Evolutionary conservation across 306 rosid species (phyloP).

Genomic region (Heteromeles arbutifolia): DNA sequence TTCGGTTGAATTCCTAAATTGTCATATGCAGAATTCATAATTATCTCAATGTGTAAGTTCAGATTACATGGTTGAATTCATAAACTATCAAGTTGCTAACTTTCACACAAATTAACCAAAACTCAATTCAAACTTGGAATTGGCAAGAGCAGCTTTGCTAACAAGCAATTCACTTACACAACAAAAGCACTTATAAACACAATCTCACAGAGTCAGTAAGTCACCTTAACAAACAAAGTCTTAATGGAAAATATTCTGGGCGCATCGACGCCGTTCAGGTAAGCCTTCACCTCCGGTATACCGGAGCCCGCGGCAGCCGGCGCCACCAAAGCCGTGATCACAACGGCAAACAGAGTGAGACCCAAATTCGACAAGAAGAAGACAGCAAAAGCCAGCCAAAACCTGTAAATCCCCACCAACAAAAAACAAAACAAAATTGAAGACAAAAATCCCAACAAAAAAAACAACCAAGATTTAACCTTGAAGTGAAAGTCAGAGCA

Average conservation of each 20-base stretch:
- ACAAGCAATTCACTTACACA: neutral
- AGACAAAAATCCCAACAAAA: neutral
- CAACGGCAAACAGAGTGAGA: slow-evolving; percentile 63
- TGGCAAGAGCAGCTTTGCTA: neutral
- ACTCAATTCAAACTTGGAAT: neutral
- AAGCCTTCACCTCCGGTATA: slow-evolving; percentile 95
- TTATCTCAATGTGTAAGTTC: neutral
- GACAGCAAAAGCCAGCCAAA: slow-evolving; percentile 47
- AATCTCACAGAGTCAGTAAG: neutral
- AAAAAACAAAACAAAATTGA: neutral
- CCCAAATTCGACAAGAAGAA: slow-evolving; percentile 63
- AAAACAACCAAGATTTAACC: neutral
- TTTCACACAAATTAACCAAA: neutral
- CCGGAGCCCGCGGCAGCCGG: slow-evolving; percentile 91
- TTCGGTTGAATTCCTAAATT: neutral
- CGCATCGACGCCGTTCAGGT: slow-evolving; percentile 86
- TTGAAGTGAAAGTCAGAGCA: neutral
- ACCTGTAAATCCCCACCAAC: slow-evolving; percentile 36
- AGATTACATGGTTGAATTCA: neutral
- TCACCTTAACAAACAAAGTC: slow-evolving; percentile 78
- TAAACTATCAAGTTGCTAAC: neutral
- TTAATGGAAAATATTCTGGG: slow-evolving; percentile 61
- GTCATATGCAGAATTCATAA: neutral
- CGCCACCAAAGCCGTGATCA: slow-evolving; percentile 66
- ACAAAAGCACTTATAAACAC: neutral